Evolutionary conservation across 345 rosid genomes (phyloP).

Genomic region (Psidium friedrichsthalianum): DNA sequence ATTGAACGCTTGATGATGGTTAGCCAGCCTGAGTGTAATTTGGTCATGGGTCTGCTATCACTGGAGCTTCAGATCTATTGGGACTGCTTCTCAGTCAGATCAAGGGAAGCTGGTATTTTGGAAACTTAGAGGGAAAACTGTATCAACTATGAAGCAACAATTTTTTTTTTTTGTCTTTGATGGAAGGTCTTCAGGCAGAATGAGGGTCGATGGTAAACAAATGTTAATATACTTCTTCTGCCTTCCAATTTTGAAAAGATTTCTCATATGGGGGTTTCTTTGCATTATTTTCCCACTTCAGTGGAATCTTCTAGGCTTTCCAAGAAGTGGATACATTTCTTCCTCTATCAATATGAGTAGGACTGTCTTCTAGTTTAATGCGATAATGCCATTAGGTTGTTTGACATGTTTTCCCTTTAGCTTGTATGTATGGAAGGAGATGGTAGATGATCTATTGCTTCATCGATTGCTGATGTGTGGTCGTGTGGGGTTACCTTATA

Average conservation of each 20-base stretch:
- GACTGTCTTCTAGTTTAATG: not conserved
- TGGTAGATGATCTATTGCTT: not conserved
- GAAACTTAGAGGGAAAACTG: not conserved
- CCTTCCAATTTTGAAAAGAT: not conserved
- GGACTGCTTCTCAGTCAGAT: not conserved
- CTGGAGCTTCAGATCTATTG: not conserved
- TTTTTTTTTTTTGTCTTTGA: not conserved
- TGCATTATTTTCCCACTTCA: not conserved
- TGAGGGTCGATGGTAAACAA: not conserved
- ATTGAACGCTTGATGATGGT: not conserved
- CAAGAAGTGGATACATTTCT: not conserved
- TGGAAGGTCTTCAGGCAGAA: not conserved
- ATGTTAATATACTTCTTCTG: not conserved
- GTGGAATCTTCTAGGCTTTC: not conserved
- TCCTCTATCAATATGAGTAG: not conserved
- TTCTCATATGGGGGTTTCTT: not conserved
- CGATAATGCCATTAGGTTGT: not conserved
- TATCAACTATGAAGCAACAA: not conserved
- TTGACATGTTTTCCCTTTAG: not conserved
- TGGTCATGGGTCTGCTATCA: not conserved
- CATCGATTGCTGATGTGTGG: conserved; percentile 95
- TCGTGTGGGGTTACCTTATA: conserved; percentile 92
- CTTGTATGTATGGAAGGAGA: not conserved
- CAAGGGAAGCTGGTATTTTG: not conserved
- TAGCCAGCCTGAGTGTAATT: not conserved